These are phyloP conservation scores for Shiraia bambusicola DNA, from an alignment of 2,329 filamentous ascomycete genomes.

Conservation along the genomic window DNA sequence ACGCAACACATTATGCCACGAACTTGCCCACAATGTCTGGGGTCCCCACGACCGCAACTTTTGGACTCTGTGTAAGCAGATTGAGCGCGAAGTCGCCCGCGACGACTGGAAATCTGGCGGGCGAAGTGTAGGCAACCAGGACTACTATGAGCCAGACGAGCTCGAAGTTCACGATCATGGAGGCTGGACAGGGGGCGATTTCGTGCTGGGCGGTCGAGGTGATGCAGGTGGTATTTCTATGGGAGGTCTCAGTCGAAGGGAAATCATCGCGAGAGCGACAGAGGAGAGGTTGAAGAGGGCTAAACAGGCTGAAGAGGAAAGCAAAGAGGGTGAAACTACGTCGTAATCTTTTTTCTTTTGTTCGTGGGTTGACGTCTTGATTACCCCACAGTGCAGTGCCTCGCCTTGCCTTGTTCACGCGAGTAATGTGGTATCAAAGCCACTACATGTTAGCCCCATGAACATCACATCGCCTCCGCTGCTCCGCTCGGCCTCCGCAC, in stretches of 20 bases:
- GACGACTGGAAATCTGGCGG: constrained; percentile 79
- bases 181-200: constrained; percentile 47
- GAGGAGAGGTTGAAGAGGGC: constrained; percentile 64
- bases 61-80: constrained; percentile 84
- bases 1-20: constrained; percentile 88
- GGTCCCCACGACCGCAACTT: constrained; percentile 82
- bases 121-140: constrained; percentile 35
- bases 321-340: constrained; percentile 20
- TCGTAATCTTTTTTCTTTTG: too few species aligned
- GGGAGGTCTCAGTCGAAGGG: constrained; percentile 65
- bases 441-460: too few species aligned
- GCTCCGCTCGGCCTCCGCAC: too few species aligned
- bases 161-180: constrained; percentile 45
- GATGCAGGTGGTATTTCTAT: constrained; percentile 29
- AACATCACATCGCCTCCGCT: too few species aligned
- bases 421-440: too few species aligned
- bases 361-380: too few species aligned
- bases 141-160: constrained; percentile 33
- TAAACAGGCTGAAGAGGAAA: constrained; percentile 45
- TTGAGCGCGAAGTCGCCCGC: constrained; percentile 80
- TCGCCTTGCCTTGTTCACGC: too few species aligned
- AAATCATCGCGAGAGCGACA: constrained; percentile 72
- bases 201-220: constrained; percentile 41
- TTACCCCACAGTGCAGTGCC: too few species aligned
- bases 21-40: constrained; percentile 89